Evolutionary conservation across 306 rosid genomes (phyloP), one percentile per base, ranked within the genome.

Genomic region (barrel medic (Medicago truncatula)): DNA sequence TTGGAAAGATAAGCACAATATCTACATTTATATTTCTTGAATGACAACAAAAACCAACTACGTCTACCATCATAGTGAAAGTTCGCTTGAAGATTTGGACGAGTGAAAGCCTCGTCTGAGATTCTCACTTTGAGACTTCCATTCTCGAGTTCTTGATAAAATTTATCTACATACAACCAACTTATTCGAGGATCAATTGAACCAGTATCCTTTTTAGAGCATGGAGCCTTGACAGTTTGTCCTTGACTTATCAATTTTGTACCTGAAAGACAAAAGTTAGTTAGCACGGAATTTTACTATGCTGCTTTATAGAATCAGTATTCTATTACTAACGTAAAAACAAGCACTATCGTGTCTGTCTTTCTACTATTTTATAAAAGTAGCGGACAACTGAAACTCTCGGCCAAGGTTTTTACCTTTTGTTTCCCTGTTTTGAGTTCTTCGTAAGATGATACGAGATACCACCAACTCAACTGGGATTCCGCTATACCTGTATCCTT

Each of bases 371-470:
- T 39, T 39, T 6, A 39, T 39, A 39, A 39, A 39, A 39, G n/a
- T n/a, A n/a, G n/a, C 8, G 99, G 98, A 84, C 99, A 96, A 85
- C 62, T 67, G 73, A 89, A 92, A 59, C 85, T 82, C 73, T 85
- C 96, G 0, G 91, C 88, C 5, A 86, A 74, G 76, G 41, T 71
- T 89, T 82, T 90, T 83, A 95, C 93, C 18, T 41, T 70, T 81
- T 63, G 86, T 7, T 69, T 83, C 73, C 97, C 97, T 80, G 65
- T 84, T 84, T 83, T 89, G 75, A 95, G 86, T 65, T 86, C 91
- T 73, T 86, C 89, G 25, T 90, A 90, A 62, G 86, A 86, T 73
- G 78, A 83, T 70, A 80, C 90, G 20, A 69, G 85, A 58, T 86
- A 88, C 85, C 75, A 82, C 83, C 87, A 90, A 31, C 74, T 83